Percentiles rank a stretch among this genome's conserved stretches.
Evolutionary conservation across 495 filamentous ascomycete species (phyloP).

Genomic region (Podospora sp.): DNA sequence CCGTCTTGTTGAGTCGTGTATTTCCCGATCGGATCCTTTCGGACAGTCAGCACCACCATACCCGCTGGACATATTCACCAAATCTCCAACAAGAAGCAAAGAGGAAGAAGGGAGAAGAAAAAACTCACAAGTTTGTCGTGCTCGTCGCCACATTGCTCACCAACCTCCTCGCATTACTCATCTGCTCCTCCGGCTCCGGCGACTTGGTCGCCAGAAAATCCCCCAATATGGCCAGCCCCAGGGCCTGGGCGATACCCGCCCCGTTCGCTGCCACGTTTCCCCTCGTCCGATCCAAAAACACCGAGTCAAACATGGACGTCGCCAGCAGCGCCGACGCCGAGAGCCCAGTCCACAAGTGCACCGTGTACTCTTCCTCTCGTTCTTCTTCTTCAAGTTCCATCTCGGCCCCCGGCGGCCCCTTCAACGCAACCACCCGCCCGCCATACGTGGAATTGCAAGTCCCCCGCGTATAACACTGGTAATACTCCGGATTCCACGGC

Average conservation of each 20-base stretch:
- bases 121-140: slow-evolving; percentile 22
- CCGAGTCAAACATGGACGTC: slow-evolving; percentile 20
- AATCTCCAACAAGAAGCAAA: no score
- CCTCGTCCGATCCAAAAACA: slow-evolving; percentile 19
- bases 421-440: slow-evolving; percentile 3
- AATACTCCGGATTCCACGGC: no score
- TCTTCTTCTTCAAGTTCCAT: neutral
- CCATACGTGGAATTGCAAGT: no score
- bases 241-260: slow-evolving; percentile 19
- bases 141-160: slow-evolving; percentile 15
- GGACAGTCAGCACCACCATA: no score
- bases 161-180: slow-evolving; percentile 10
- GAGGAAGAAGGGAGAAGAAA: no score
- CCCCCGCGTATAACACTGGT: no score
- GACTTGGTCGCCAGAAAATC: slow-evolving; percentile 16
- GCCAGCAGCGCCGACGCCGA: slow-evolving; percentile 15
- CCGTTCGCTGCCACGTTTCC: slow-evolving; percentile 20
- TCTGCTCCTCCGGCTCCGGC: slow-evolving; percentile 18
- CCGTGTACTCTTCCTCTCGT: slow-evolving; percentile 8
- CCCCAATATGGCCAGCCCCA: slow-evolving; percentile 17
- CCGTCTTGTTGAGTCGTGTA: neutral
- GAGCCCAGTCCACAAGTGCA: slow-evolving; percentile 24
- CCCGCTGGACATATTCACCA: no score
- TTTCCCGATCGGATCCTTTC: slow-evolving; percentile 6
- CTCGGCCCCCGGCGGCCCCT: neutral